phyloP scores from a whole-genome alignment of 306 rosid species.

The Prunus campanulata region DNA sequence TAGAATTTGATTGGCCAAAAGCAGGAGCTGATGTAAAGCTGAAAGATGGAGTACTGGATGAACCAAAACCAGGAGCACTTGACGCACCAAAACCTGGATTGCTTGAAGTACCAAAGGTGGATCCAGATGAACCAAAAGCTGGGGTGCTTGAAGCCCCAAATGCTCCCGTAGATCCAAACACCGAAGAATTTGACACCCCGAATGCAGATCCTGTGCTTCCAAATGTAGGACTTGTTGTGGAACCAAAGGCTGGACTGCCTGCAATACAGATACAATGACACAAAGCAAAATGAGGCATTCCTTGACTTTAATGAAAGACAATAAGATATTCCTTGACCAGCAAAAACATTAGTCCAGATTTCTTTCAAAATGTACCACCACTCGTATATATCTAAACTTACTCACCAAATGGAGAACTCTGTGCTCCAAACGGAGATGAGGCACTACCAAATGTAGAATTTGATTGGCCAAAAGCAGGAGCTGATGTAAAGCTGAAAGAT shows the following conservation, averaged over 20 bases:
- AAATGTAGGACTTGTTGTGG: slow-evolving; percentile 62
- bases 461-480: slow-evolving; percentile 69
- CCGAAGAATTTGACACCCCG: slow-evolving; percentile 53
- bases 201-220: slow-evolving; percentile 64
- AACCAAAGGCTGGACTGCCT: slow-evolving; percentile 48
- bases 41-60: slow-evolving; percentile 58
- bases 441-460: slow-evolving; percentile 21
- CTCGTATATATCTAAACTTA: background rate
- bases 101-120: slow-evolving; percentile 53
- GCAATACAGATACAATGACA: background rate
- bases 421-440: slow-evolving; percentile 62
- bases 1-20: slow-evolving; percentile 67
- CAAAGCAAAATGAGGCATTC: background rate
- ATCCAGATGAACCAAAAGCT: slow-evolving; percentile 28
- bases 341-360: no score
- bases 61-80: slow-evolving; percentile 67
- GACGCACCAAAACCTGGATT: slow-evolving; percentile 65
- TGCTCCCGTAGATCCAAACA: slow-evolving; percentile 66
- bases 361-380: background rate
- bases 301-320: no score
- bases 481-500: slow-evolving; percentile 59
- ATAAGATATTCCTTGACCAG: no score
- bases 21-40: slow-evolving; percentile 53
- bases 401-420: slow-evolving; percentile 80
- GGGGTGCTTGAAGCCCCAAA: slow-evolving; percentile 70